These are phyloP conservation scores for Candida arabinofermentans DNA, from an alignment of 805 yeast species.

Conservation along the genomic window DNA sequence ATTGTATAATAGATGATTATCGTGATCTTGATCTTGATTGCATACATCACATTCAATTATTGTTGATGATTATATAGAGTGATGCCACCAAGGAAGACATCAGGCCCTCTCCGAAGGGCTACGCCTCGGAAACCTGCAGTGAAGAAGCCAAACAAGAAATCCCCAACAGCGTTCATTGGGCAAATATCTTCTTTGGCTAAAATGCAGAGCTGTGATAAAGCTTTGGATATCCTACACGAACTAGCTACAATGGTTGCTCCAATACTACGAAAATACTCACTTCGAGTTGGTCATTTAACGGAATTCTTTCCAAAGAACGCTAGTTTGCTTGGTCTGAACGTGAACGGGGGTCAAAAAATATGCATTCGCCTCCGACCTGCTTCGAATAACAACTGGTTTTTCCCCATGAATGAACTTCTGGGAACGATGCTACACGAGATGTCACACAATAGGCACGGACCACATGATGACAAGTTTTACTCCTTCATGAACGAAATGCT, in stretches of 20 bases:
- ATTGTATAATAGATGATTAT: too few species aligned
- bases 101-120: not conserved
- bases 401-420: slow-evolving; percentile 60
- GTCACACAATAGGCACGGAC: slow-evolving; percentile 74
- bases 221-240: slow-evolving; percentile 58
- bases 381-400: slow-evolving; percentile 46
- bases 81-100: slow-evolving; percentile 1
- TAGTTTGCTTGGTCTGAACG: slow-evolving; percentile 73
- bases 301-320: slow-evolving; percentile 79
- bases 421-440: slow-evolving; percentile 90
- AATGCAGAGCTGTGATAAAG: slow-evolving; percentile 42
- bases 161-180: slow-evolving; percentile 30
- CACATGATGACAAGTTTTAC: slow-evolving; percentile 76
- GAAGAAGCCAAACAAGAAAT: slow-evolving; percentile 20
- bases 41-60: too few species aligned
- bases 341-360: slow-evolving; percentile 71
- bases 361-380: slow-evolving; percentile 66
- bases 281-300: slow-evolving; percentile 62
- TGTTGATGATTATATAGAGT: too few species aligned
- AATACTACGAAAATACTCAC: slow-evolving; percentile 61
- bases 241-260: slow-evolving; percentile 74
- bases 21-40: too few species aligned
- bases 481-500: slow-evolving; percentile 57
- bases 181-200: slow-evolving; percentile 45
- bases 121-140: not conserved